Base-by-base conservation (phyloP, 2,329 filamentous ascomycete species). In the Fusarium torulosum region DNA sequence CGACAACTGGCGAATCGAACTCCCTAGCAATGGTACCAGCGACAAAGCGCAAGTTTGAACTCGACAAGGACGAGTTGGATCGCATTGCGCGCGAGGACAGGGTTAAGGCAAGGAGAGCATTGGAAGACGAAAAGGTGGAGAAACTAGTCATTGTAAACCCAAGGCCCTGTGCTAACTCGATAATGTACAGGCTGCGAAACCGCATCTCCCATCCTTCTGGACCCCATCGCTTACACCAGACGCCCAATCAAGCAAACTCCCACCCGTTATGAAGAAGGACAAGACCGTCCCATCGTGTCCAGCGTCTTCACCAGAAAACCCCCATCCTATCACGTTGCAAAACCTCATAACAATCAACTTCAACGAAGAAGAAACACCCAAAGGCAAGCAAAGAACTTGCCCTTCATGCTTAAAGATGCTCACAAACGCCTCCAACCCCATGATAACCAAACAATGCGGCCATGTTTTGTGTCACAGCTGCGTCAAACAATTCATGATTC, bases 381-480 rank as follows among this genome's bases (percentile, higher is more conserved):
- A 79, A 14, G 79, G 83, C 37, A 77, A 75, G 53, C 77, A 75
- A 53, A 79, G 80, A 63, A 74, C 91, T 49, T 99, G 95, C 77
- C 96, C 96, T 0, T 90, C 91, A 44, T 99, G 95, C 79, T 89
- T 91, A 69, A 97, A 96, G 79, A 85, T 83, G 2, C 84, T 98
- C 14, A 91, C 88, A 45, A 98, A 98, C 75, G 86, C 91, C 4
- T 91, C 92, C 5, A 92, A 91, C 75, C 92, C 94, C 1, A 88
- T 94, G 77, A 83, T 97, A 51, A 90, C 92, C 3, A 94, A 93
- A 76, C 92, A 92, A 0, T 99, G 95, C 74, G 95, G 95, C 0
- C 95, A 99, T 76, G 94, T 98, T 1, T 79, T 97, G 21, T 99
- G 95, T 79, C 90, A 91, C 72, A 90, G 86, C 38, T 97, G 95